Evolutionary conservation across 2,329 filamentous ascomycete genomes (phyloP), one percentile per base, ranked within the genome.

Genomic region (Clonostachys byssicola): DNA sequence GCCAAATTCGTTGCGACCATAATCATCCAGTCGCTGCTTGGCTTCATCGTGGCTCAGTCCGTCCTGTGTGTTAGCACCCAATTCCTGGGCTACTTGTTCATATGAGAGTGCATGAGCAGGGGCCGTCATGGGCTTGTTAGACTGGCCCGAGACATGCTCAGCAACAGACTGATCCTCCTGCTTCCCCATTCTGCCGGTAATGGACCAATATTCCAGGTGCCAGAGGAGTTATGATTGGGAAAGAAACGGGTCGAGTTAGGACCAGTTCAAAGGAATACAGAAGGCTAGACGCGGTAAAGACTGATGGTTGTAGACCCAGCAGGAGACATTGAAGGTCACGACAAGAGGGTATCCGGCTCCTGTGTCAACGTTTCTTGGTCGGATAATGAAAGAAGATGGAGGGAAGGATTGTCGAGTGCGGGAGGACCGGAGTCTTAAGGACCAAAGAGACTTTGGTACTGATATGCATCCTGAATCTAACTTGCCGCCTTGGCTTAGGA

Each of bases 1-100:
- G 45, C 82, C 80, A 12, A 88, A 74, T 49, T 86, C 77, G 53
- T 88, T 88, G 14, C 68, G 64, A 5, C 84, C 84, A 64, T 79
- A 77, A 42, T 78, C 64, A 23, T 77, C 71, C 2, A 85, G 66
- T 18, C 83, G 75, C 10, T 59, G 56, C 52, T 73, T 71, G 16
- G 78, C 82, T 51, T 86, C 81, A 2, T 62, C 62, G 5, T 68
- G 59, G 1, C 72, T 74, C 40, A 88, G 68, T 20, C 85, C 85
- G 60, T 81, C 72, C 6, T 81, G 73, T 6, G 73, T 57, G 54
- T 83, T 72, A 45, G 79, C 76, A 12, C 66, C 63, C 34, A 86
- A 72, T 60, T 86, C 77, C 16, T 72, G 61, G 34, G 77, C 65
- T 34, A 83, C 73, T 34, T 74, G 63, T 17, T 74, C 67, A 55